These are phyloP conservation scores for Suillus subaureus DNA, from an alignment of 768 basidiomycete species.

Conservation along the genomic window DNA sequence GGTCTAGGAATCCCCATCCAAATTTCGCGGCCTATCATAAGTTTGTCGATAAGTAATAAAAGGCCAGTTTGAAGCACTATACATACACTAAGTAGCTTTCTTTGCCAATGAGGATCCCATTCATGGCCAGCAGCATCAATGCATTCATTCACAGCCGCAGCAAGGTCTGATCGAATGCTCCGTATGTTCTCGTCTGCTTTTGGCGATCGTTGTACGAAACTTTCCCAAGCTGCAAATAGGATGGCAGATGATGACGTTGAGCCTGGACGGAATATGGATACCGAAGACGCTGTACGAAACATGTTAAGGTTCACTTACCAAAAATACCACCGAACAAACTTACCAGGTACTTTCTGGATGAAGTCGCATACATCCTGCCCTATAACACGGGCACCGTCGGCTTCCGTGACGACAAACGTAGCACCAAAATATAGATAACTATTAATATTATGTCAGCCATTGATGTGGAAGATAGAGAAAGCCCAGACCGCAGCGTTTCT, in stretches of 20 bases:
- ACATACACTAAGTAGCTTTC: slow-evolving; percentile 77
- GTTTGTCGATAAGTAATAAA: neutral
- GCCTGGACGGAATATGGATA: slow-evolving; percentile 89
- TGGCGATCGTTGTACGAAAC: slow-evolving; percentile 80
- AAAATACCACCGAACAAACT: slow-evolving; percentile 20
- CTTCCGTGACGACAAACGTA: slow-evolving; percentile 80
- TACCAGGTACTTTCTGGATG: slow-evolving; percentile 92
- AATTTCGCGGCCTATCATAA: slow-evolving; percentile 86
- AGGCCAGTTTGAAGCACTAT: slow-evolving; percentile 1
- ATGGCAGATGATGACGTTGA: slow-evolving; percentile 92
- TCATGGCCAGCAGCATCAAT: slow-evolving; percentile 93
- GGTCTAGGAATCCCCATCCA: slow-evolving; percentile 90
- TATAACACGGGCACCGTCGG: slow-evolving; percentile 87
- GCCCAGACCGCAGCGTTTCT: slow-evolving; percentile 64
- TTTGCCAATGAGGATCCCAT: slow-evolving; percentile 91
- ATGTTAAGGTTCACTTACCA: neutral
- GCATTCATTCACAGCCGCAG: slow-evolving; percentile 85
- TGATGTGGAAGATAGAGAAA: neutral
- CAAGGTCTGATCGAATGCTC: slow-evolving; percentile 83
- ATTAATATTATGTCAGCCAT: slow-evolving; percentile 9
- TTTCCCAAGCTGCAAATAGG: slow-evolving; percentile 90
- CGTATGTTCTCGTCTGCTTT: slow-evolving; percentile 94
- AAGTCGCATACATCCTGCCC: slow-evolving; percentile 82
- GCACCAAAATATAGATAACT: slow-evolving; percentile 83
- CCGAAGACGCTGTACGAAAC: slow-evolving; percentile 60